These are phyloP conservation scores for Sordariomycetes sp. DNA, from an alignment of 2,329 filamentous ascomycete species.

Conservation along the genomic window DNA sequence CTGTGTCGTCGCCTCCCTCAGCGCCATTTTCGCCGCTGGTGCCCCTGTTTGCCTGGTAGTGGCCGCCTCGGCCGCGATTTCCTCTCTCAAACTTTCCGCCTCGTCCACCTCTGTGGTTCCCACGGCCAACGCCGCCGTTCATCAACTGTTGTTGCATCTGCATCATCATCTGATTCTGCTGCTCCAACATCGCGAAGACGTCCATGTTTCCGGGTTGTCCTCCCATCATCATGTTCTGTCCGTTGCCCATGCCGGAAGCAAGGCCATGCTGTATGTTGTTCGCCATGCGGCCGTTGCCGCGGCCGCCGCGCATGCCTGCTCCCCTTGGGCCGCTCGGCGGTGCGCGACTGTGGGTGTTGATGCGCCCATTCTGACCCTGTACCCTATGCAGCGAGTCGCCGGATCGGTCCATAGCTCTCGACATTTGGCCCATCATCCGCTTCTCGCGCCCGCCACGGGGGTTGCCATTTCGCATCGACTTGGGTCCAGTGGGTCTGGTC, in stretches of 20 bases:
- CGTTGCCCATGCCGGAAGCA: conserved; percentile 28
- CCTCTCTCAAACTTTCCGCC: conserved; percentile 21
- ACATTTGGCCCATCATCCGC: conserved; percentile 77
- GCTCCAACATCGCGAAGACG: conserved; percentile 72
- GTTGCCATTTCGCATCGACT: conserved; percentile 78
- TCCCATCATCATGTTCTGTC: conserved; percentile 38
- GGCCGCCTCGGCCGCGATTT: conserved; percentile 25
- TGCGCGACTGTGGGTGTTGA: conserved; percentile 67
- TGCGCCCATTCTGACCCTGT: conserved; percentile 60
- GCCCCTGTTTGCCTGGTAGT: conserved; percentile 29
- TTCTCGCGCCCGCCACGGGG: conserved; percentile 57
- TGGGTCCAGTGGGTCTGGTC: conserved; percentile 80
- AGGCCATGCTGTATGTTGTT: conserved; percentile 41
- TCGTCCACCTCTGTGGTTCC: conserved; percentile 30
- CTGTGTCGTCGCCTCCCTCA: conserved; percentile 45
- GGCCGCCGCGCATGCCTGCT: conserved; percentile 27
- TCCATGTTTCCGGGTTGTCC: conserved; percentile 39
- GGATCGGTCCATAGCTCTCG: conserved; percentile 71
- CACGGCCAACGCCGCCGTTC: conserved; percentile 33
- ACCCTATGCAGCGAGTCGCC: conserved; percentile 74
- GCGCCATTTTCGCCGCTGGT: conserved; percentile 25
- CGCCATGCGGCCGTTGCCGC: conserved; percentile 37
- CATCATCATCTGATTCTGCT: conserved; percentile 80
- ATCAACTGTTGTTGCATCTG: conserved; percentile 59
- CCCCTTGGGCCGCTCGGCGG: conserved; percentile 66